Base-by-base conservation (phyloP, 2,329 filamentous ascomycete genomes). In the Hypoxylon sp. region DNA sequence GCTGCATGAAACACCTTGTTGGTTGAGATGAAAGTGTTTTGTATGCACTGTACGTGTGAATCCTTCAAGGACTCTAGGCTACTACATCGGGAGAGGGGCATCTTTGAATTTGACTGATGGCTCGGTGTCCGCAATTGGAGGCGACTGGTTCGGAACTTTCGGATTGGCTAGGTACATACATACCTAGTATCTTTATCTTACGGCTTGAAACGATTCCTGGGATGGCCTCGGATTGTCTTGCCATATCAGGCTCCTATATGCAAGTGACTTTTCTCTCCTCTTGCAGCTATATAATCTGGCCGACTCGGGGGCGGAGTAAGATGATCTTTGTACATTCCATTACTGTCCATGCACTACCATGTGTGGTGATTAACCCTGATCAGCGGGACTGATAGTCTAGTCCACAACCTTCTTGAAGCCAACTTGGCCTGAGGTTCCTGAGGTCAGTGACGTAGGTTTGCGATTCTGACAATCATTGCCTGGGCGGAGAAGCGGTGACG, bases 121-220 rank as follows among this genome's bases (percentile, higher is more conserved):
- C 47, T 58, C 60, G 54, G 48, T 55, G 54, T 54, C 48, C 41
- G 47, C 11, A 32, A 54, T 11, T 45, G 39, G 41, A 30, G 34
- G 34, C 34, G n/a, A n/a, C n/a, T n/a, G n/a, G n/a, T n/a, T n/a
- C n/a, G n/a, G n/a, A n/a, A n/a, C n/a, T n/a, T n/a, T n/a, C n/a
- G n/a, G n/a, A n/a, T n/a, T n/a, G n/a, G n/a, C n/a, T n/a, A n/a
- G n/a, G n/a, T n/a, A n/a, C n/a, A n/a, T n/a, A n/a, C n/a, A n/a
- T n/a, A n/a, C n/a, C n/a, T n/a, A n/a, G n/a, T 34, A 37, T 43
- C 43, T 45, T 29, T 37, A 43, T 29, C n/a, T 56, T 53, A 53
- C 54, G 23, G 56, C 45, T 27, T 64, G 55, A 60, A 59, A 60
- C 61, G 14, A 46, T 50, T 53, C 55, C 46, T 50, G 25, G 25